phyloP scores from a whole-genome alignment of 2,329 filamentous ascomycete species.

The Aspergillus vadensis region DNA sequence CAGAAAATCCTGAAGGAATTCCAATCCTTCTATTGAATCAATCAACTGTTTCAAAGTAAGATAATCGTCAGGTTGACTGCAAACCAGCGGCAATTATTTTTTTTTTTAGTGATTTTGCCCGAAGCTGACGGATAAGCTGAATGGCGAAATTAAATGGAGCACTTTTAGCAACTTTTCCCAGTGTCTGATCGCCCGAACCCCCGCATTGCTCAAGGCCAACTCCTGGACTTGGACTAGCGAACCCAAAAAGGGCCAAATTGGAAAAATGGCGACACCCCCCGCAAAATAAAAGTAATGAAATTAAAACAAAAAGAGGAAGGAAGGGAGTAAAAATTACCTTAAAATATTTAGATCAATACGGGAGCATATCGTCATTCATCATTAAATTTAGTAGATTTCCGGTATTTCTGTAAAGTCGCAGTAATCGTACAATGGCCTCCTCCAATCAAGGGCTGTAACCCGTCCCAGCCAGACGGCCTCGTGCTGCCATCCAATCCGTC shows the following conservation, averaged over 20 bases:
- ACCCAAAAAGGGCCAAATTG: conserved; percentile 12
- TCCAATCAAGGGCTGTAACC: background rate
- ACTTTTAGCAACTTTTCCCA: background rate
- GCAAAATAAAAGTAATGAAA: conserved; percentile 2
- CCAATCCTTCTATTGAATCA: background rate
- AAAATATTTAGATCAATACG: background rate
- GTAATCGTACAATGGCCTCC: too few relatives aligned
- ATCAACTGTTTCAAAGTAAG: background rate
- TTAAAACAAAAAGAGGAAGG: too few relatives aligned
- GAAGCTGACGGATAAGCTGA: background rate
- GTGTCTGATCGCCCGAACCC: conserved; percentile 22
- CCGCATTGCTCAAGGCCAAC: conserved; percentile 22
- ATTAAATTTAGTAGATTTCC: too few relatives aligned
- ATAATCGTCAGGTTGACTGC: background rate
- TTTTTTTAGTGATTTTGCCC: background rate
- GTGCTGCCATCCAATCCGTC: conserved; percentile 11
- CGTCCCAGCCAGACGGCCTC: background rate
- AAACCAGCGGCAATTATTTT: background rate
- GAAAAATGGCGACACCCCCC: conserved; percentile 4
- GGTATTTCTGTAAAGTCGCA: too few relatives aligned
- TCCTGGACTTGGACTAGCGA: conserved; percentile 17
- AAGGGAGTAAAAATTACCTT: background rate
- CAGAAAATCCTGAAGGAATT: background rate
- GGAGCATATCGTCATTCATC: too few relatives aligned
- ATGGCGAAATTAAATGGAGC: conserved; percentile 3